phyloP scores from a whole-genome alignment of 1,284 basidiomycete species.

The Porphyrellus sp. region DNA sequence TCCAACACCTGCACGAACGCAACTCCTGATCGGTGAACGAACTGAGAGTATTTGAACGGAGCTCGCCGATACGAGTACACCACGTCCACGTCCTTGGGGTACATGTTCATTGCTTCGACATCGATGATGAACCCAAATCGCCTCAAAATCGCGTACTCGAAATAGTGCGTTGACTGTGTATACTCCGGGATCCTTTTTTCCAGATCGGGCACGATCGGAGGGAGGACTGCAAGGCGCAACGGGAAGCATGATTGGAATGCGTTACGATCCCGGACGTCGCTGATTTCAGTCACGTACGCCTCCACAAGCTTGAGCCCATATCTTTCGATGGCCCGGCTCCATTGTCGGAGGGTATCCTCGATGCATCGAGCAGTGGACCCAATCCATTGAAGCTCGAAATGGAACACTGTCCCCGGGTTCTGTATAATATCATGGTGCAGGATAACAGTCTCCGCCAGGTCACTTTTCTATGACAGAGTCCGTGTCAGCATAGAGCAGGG shows the following conservation, averaged over 20 bases:
- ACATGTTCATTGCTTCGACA: slow-evolving; percentile 75
- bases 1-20: slow-evolving; percentile 87
- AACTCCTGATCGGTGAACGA: slow-evolving; percentile 83
- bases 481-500: slow-evolving; percentile 12
- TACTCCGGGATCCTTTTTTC: slow-evolving; percentile 66
- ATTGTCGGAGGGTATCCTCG: slow-evolving; percentile 84
- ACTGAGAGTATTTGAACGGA: slow-evolving; percentile 80
- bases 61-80: slow-evolving; percentile 83
- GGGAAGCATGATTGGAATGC: slow-evolving; percentile 89
- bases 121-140: slow-evolving; percentile 84
- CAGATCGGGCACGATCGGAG: slow-evolving; percentile 69
- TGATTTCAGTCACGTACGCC: slow-evolving; percentile 85
- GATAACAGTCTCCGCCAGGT: slow-evolving; percentile 83
- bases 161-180: slow-evolving; percentile 64
- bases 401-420: slow-evolving; percentile 87
- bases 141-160: slow-evolving; percentile 77
- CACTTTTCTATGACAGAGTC: slow-evolving; percentile 56
- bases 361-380: slow-evolving; percentile 95
- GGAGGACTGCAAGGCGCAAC: slow-evolving; percentile 67
- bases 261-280: slow-evolving; percentile 77
- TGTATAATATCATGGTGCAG: slow-evolving; percentile 92
- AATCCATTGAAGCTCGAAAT: slow-evolving; percentile 97
- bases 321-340: slow-evolving; percentile 83
- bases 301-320: slow-evolving; percentile 93
- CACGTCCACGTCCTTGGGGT: slow-evolving; percentile 79